These are phyloP conservation scores for Sequoia sempervirens DNA, from an alignment of 75 land plant species.

Conservation along the genomic window DNA sequence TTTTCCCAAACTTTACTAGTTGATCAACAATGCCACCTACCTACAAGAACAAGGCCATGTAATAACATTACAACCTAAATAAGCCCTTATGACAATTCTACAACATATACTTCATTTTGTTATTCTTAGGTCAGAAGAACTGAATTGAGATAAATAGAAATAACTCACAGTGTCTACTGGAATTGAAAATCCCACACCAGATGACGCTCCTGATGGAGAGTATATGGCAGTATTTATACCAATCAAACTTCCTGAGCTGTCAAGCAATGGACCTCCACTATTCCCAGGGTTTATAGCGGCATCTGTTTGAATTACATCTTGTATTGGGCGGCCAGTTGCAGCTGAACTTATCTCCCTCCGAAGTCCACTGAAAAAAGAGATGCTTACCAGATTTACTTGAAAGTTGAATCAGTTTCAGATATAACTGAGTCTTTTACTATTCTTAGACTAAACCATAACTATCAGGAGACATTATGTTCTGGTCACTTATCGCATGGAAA, in stretches of 20 bases:
- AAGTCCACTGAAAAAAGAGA: slow-evolving; percentile 66
- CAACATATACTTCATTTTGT: background rate
- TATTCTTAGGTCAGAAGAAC: background rate
- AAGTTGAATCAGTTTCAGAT: background rate
- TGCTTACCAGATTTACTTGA: background rate
- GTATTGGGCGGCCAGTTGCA: slow-evolving; percentile 97
- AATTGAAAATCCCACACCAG: slow-evolving; percentile 99
- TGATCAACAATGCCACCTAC: slow-evolving; percentile 98
- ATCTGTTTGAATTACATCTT: slow-evolving; percentile 99
- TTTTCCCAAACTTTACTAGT: slow-evolving; percentile 84
- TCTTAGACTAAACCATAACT: background rate
- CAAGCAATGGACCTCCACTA: slow-evolving; percentile 98
- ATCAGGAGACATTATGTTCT: background rate
- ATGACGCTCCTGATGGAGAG: slow-evolving; percentile 98
- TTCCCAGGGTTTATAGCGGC: slow-evolving; percentile 99
- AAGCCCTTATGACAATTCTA: background rate
- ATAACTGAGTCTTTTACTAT: background rate
- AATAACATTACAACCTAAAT: background rate
- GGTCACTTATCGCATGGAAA: background rate
- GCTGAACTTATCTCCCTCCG: slow-evolving; percentile 98
- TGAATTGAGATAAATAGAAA: background rate
- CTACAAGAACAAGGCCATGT: slow-evolving; percentile 25
- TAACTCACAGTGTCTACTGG: slow-evolving; percentile 95
- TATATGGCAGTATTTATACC: slow-evolving; percentile 99
- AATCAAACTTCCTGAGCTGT: slow-evolving; percentile 89